Evolutionary conservation across 495 filamentous ascomycete species (phyloP), one percentile per base, ranked within the genome.

Genomic region (Jackrogersella minutella): DNA sequence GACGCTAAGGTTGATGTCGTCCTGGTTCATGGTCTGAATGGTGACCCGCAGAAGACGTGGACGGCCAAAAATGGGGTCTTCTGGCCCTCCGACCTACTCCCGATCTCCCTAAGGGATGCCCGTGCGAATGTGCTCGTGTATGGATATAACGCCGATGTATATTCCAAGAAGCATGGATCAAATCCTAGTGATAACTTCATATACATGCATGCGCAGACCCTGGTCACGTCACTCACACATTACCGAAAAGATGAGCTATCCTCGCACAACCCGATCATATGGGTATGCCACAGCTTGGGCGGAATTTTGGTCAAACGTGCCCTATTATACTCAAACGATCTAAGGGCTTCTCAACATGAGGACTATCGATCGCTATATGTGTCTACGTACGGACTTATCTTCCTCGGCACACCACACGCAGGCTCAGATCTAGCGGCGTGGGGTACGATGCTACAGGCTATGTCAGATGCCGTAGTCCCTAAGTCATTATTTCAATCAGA

Each of bases 401-500:
- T 96, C 71, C 82, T 96, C 28, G 92, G 92, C 16, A 96, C 92
- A n/a, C 92, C 92, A 7, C 92, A 96, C 71, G 88, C 85, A 43
- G 92, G 92, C 0, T 86, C 91, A 2, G 88, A 91, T 64, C 71
- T 90, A 11, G 92, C 92, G 6, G 85, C 86, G 75, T 93, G 90
- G 91, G 91, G 90, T 2, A 79, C 85, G 7, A 79, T 92, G 59
- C 76, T 93, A 41, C 90, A 94, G 70, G 84, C 85, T 52, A 90
- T 96, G 74, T 90, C 88, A 63, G 83, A 82, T 28, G 85, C 85
- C 0, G 84, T 93, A 16, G 76, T 93, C 19, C 90, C 91, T 0
- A 88, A 84, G 73, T 86, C 85, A 47, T 78, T 92, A 59, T 80
- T 93, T 59, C 89, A 94, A 34, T 84, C 85, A 0, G 90, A 93